A percentile compares a stretch with the other conserved stretches of the same genome.
Evolutionary conservation across 2,329 filamentous ascomycete species (phyloP).

Genomic region (Fusarium sp.): DNA sequence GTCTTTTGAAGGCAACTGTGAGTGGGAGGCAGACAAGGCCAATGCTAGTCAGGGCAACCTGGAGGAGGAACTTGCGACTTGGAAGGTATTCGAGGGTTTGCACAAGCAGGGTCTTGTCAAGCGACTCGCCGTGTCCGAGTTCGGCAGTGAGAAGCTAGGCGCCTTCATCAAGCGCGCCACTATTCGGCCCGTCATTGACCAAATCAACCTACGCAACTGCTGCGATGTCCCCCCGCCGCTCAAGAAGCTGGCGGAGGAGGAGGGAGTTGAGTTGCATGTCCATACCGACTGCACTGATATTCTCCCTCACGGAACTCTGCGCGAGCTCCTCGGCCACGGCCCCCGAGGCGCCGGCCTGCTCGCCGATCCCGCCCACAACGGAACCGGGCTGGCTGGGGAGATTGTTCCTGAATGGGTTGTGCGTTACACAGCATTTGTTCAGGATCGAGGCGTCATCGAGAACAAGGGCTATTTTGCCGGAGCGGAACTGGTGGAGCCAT

Average conservation of each 20-base stretch:
- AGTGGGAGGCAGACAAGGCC: constrained; percentile 75
- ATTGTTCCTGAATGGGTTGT: constrained; percentile 93
- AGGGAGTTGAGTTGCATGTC: constrained; percentile 87
- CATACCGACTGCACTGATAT: constrained; percentile 96
- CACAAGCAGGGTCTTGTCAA: constrained; percentile 76
- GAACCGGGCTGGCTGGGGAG: constrained; percentile 75
- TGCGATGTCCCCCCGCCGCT: constrained; percentile 94
- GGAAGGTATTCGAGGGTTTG: constrained; percentile 78
- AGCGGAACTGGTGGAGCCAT: constrained; percentile 71
- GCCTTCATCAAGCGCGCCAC: constrained; percentile 78
- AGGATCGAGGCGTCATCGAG: constrained; percentile 94
- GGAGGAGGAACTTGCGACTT: constrained; percentile 74
- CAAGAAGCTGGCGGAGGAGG: constrained; percentile 82
- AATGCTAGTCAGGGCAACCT: constrained; percentile 72
- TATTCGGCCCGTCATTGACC: constrained; percentile 84
- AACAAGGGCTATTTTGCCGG: constrained; percentile 98
- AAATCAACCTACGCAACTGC: constrained; percentile 96
- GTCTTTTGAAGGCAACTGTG: constrained; percentile 92
- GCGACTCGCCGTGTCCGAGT: constrained; percentile 88
- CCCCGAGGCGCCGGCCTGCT: constrained; percentile 80
- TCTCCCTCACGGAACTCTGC: constrained; percentile 83
- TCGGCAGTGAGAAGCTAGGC: constrained; percentile 84
- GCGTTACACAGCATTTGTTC: constrained; percentile 96
- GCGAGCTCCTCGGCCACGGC: constrained; percentile 82
- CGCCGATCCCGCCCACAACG: constrained; percentile 64